phyloP scores from a whole-genome alignment of 2,329 filamentous ascomycete species.

The Ophiostoma himal-ulmi region DNA sequence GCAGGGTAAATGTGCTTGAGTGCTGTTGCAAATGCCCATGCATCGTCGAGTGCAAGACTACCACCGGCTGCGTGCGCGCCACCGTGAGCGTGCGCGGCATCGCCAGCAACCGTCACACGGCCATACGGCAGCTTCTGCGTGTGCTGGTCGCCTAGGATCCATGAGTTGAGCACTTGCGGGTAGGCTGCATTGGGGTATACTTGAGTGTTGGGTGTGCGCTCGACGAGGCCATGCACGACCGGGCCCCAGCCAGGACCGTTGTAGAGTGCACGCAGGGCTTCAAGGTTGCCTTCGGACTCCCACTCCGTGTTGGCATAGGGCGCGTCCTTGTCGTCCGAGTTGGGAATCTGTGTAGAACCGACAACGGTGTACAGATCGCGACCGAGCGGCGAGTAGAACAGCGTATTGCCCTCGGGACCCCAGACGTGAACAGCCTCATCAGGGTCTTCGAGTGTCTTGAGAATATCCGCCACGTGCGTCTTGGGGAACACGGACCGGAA shows the following conservation, averaged over 20 bases:
- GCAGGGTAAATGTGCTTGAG: conserved; percentile 35
- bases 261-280: conserved; percentile 35
- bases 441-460: conserved; percentile 31
- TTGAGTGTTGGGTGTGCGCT: conserved; percentile 37
- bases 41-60: conserved; percentile 38
- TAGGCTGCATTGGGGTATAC: conserved; percentile 41
- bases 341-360: conserved; percentile 37
- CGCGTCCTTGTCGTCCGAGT: conserved; percentile 31
- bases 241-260: conserved; percentile 38
- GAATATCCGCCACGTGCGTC: conserved; percentile 35
- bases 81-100: conserved; percentile 36
- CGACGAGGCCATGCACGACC: conserved; percentile 36
- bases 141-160: conserved; percentile 34
- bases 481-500: conserved; percentile 42
- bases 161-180: conserved; percentile 36
- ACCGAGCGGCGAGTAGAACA: conserved; percentile 42
- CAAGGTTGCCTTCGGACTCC: conserved; percentile 37
- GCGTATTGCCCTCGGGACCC: conserved; percentile 37
- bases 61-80: conserved; percentile 40
- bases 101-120: conserved; percentile 36
- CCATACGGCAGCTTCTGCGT: conserved; percentile 21
- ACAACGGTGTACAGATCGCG: conserved; percentile 40
- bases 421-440: conserved; percentile 42
- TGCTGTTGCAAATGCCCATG: conserved; percentile 38
- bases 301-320: conserved; percentile 31